Evolutionary conservation across 108 stramenopile genomes (phyloP).

Genomic region (Bacterosira constricta): DNA sequence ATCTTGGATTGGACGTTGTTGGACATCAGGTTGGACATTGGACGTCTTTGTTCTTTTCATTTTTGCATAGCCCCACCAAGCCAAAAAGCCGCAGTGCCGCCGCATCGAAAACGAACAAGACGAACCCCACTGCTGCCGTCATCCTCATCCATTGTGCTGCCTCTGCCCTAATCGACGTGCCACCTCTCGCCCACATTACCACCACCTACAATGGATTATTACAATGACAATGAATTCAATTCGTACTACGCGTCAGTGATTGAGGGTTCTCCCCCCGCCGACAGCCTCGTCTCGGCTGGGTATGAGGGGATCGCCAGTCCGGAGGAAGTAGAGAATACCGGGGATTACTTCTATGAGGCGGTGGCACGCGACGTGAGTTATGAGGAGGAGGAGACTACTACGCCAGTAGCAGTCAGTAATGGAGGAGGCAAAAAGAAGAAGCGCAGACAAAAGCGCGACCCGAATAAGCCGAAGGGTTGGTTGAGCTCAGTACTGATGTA

Average conservation of each 20-base stretch:
- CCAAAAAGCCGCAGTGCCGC: background rate
- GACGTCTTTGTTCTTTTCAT: no score
- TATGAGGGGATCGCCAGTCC: no score
- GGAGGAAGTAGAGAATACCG: background rate
- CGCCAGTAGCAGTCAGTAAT: no score
- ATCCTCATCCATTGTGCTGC: no score
- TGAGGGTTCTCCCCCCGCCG: no score
- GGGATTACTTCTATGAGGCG: background rate
- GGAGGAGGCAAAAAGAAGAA: background rate
- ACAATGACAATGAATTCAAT: background rate
- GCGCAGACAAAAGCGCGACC: conserved; percentile 40
- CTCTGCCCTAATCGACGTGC: no score
- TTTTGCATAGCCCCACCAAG: no score
- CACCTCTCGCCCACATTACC: no score
- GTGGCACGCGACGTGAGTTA: background rate
- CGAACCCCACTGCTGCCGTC: no score
- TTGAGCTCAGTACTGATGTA: conserved; percentile 28
- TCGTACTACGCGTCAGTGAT: background rate
- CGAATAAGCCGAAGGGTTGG: conserved; percentile 41
- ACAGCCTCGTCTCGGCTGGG: no score
- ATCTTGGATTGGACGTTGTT: no score
- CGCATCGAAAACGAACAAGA: background rate
- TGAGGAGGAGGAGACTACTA: background rate
- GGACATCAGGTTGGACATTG: no score
- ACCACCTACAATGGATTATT: background rate